These are phyloP conservation scores for Amesomyces nigricolor DNA, from an alignment of 2,329 filamentous ascomycete species.

Conservation along the genomic window DNA sequence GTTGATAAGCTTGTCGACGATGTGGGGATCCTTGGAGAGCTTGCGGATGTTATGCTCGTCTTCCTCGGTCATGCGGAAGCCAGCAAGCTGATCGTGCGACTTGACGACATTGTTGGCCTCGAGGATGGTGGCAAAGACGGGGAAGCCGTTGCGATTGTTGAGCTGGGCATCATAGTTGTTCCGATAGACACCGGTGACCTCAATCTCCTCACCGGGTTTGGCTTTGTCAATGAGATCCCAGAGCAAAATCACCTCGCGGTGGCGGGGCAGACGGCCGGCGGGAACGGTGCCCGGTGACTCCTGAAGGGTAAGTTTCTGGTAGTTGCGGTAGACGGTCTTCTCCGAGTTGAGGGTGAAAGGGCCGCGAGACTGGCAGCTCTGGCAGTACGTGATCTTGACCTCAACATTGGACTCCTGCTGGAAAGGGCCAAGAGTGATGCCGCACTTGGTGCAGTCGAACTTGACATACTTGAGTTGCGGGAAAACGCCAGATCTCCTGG, in stretches of 20 bases:
- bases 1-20: slow-evolving; percentile 85
- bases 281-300: slow-evolving; percentile 97
- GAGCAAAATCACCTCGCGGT: slow-evolving; percentile 88
- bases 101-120: slow-evolving; percentile 98
- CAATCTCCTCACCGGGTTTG: slow-evolving; percentile 96
- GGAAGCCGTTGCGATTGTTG: slow-evolving; percentile 98
- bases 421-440: slow-evolving; percentile 86
- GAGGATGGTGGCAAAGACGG: slow-evolving; percentile 94
- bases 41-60: slow-evolving; percentile 88
- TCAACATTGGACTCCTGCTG: slow-evolving; percentile 96
- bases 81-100: slow-evolving; percentile 92
- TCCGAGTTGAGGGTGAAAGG: slow-evolving; percentile 95
- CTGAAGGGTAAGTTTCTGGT: slow-evolving; percentile 94
- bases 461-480: slow-evolving; percentile 98
- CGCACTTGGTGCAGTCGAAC: slow-evolving; percentile 93
- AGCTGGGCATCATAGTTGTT: slow-evolving; percentile 98
- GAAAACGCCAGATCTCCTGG: slow-evolving; percentile 88
- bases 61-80: slow-evolving; percentile 90
- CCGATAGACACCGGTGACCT: slow-evolving; percentile 92
- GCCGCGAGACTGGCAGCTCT: slow-evolving; percentile 90
- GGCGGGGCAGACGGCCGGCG: slow-evolving; percentile 85
- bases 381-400: slow-evolving; percentile 93
- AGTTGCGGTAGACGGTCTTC: slow-evolving; percentile 97
- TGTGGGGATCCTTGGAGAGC: slow-evolving; percentile 81
- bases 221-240: slow-evolving; percentile 96